Conservation (phyloP, 2,329 filamentous ascomycete species). For the Eutypa lata region DNA sequence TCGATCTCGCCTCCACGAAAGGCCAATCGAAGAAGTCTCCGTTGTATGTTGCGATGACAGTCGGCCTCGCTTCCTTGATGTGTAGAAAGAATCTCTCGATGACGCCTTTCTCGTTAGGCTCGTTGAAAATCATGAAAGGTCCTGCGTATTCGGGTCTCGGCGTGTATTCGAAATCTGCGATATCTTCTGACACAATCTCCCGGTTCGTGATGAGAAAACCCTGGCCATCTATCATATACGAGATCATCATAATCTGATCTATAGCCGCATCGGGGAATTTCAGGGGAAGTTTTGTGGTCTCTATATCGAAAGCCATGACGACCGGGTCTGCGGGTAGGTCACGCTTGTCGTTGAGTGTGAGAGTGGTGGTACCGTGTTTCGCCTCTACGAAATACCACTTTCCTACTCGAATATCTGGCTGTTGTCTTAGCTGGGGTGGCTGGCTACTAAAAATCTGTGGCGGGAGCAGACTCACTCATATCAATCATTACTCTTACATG, state of each 20-base stretch:
- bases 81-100: constrained; percentile 93
- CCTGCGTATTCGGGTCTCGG: constrained; percentile 95
- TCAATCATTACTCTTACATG: constrained; percentile 99
- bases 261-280: constrained; percentile 95
- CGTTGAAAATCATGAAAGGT: constrained; percentile 97
- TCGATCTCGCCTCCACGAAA: constrained; percentile 90
- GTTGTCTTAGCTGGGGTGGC: constrained; percentile 9
- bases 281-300: constrained; percentile 90
- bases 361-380: constrained; percentile 83
- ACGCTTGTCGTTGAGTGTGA: constrained; percentile 82
- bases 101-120: constrained; percentile 83
- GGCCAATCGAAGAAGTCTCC: constrained; percentile 99
- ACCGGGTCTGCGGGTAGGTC: constrained; percentile 90
- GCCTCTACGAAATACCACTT: constrained; percentile 97
- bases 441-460: neutral
- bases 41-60: constrained; percentile 99
- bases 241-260: constrained; percentile 99
- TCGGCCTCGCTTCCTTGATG: constrained; percentile 90
- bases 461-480: constrained; percentile 52
- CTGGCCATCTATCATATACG: constrained; percentile 99
- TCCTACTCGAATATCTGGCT: constrained; percentile 82
- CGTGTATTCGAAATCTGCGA: constrained; percentile 96
- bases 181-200: constrained; percentile 96
- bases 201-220: constrained; percentile 97
- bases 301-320: constrained; percentile 99